Evolutionary conservation across 306 rosid species (phyloP).

Genomic region (Cicer pinnatifidum): DNA sequence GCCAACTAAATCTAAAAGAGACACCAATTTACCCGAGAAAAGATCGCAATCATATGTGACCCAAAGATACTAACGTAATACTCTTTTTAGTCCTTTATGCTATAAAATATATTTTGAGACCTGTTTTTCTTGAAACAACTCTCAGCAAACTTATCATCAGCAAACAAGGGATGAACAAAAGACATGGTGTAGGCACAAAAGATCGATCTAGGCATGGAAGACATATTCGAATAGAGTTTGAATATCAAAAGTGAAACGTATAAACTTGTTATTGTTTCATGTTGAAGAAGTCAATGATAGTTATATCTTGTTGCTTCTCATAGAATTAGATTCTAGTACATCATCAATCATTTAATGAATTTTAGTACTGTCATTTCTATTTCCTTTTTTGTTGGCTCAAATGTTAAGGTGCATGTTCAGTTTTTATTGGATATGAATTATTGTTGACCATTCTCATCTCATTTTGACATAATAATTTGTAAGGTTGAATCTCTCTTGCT

Average conservation of each 20-base stretch:
- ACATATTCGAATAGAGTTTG: conserved; percentile 19
- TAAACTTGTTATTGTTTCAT: background rate
- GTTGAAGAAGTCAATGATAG: background rate
- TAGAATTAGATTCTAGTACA: conserved; percentile 1
- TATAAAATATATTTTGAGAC: no score
- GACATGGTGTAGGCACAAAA: background rate
- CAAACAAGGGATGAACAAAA: no score
- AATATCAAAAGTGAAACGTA: conserved; percentile 7
- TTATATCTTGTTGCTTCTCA: background rate
- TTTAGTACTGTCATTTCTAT: background rate
- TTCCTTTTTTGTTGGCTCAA: conserved; percentile 11
- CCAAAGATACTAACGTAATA: no score
- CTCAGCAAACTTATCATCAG: no score
- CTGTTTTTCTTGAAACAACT: no score
- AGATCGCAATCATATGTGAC: no score
- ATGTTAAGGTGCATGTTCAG: background rate
- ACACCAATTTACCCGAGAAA: no score
- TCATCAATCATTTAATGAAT: conserved; percentile 19
- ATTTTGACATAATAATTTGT: conserved; percentile 19
- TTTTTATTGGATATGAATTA: conserved; percentile 10
- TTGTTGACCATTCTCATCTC: background rate
- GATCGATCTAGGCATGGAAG: conserved; percentile 21
- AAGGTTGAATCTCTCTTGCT: background rate
- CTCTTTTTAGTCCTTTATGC: no score
- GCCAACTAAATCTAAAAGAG: no score